Conservation (phyloP, 805 yeast species). For the Kuraishia hungarica region DNA sequence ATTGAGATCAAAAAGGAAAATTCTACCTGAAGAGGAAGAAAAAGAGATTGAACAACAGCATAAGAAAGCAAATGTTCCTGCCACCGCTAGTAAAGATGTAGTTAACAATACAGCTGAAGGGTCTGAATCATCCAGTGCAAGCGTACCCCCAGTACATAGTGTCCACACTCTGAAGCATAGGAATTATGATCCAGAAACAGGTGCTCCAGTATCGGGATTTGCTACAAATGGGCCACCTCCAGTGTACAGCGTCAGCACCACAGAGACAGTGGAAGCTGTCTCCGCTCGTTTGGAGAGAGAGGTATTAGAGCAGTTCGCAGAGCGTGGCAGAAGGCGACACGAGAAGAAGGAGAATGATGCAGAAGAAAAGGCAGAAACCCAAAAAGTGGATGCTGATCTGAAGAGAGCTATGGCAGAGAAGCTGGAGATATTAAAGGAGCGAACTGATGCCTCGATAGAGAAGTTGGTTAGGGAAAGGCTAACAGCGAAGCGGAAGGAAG, state of each 20-base stretch:
- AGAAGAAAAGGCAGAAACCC: not conserved
- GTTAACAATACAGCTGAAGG: constrained; percentile 1
- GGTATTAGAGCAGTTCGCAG: constrained; percentile 13
- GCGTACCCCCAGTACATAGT: not conserved
- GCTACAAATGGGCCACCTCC: constrained; percentile 13
- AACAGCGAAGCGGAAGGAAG: not conserved
- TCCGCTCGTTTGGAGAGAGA: constrained; percentile 19
- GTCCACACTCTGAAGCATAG: constrained; percentile 3
- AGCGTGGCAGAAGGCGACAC: constrained; percentile 6
- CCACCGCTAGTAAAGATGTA: constrained; percentile 1
- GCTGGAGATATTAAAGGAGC: constrained; percentile 26
- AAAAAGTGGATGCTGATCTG: constrained; percentile 34
- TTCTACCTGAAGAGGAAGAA: not conserved
- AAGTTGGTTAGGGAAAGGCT: constrained; percentile 27
- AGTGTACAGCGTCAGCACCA: constrained; percentile 5
- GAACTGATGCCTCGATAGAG: constrained; percentile 34
- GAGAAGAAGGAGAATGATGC: constrained; percentile 12
- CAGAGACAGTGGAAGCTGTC: constrained; percentile 28
- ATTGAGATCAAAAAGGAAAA: constrained; percentile 13
- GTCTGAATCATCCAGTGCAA: not conserved
- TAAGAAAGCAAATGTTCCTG: constrained; percentile 4
- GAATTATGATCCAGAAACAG: constrained; percentile 13
- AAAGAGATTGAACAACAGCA: not conserved
- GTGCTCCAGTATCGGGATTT: constrained; percentile 9
- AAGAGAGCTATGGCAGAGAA: constrained; percentile 28